A percentile compares a stretch with the other conserved stretches of the same genome.
phyloP scores from a whole-genome alignment of 2,329 filamentous ascomycete genomes.

The Phyllosticta citribraziliensis region DNA sequence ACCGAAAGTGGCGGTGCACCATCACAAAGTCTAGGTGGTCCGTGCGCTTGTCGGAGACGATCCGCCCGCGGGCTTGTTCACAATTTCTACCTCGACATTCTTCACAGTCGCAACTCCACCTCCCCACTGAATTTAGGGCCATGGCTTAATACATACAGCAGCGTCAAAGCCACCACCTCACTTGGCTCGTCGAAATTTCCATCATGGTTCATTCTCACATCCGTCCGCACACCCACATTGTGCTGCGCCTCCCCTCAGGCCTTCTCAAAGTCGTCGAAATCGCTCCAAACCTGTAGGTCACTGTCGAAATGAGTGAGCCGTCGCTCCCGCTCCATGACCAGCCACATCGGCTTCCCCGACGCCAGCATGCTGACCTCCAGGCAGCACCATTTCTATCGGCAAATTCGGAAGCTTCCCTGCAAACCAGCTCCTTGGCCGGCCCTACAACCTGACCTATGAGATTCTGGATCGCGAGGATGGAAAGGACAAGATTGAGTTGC shows the following conservation, averaged over 20 bases:
- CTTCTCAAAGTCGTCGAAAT: slow-evolving; percentile 49
- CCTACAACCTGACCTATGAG: slow-evolving; percentile 87
- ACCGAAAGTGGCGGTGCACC: not conserved
- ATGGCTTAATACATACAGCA: not conserved
- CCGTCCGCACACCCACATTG: slow-evolving; percentile 42
- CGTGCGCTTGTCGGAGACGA: not conserved
- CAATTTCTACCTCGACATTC: not conserved
- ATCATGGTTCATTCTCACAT: slow-evolving; percentile 34
- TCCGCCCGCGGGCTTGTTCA: too few relatives aligned
- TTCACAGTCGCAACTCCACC: not conserved
- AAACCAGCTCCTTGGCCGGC: slow-evolving; percentile 83
- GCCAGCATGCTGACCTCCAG: not conserved
- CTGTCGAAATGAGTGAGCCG: slow-evolving; percentile 17
- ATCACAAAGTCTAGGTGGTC: not conserved
- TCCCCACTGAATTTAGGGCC: not conserved
- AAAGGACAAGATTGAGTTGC: slow-evolving; percentile 58
- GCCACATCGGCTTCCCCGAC: not conserved
- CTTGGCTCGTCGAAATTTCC: not conserved
- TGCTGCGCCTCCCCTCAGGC: slow-evolving; percentile 49
- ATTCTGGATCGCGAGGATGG: slow-evolving; percentile 59
- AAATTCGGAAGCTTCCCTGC: slow-evolving; percentile 89
- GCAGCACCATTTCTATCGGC: slow-evolving; percentile 73
- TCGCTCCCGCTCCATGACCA: slow-evolving; percentile 1
- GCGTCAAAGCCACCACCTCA: not conserved
- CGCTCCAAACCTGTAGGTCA: slow-evolving; percentile 54